These are phyloP conservation scores for Kodamaea nitidulidarum DNA, from an alignment of 805 yeast species.

Conservation along the genomic window DNA sequence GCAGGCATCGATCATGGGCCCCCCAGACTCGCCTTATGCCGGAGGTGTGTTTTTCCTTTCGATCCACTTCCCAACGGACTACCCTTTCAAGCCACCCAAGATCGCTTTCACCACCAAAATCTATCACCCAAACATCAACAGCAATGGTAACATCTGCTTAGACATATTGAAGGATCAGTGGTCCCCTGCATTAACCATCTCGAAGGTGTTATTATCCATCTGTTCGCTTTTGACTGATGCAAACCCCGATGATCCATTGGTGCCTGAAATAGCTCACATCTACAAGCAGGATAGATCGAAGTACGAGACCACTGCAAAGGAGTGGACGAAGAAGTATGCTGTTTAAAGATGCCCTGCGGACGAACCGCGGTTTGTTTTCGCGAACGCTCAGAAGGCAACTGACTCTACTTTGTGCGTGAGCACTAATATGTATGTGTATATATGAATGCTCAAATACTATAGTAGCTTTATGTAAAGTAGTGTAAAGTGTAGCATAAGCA, in stretches of 20 bases:
- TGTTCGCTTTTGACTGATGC: slow-evolving; percentile 97
- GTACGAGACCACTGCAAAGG: slow-evolving; percentile 95
- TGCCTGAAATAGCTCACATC: slow-evolving; percentile 95
- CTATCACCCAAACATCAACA: slow-evolving; percentile 95
- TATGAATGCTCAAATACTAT: not conserved
- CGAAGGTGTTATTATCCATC: slow-evolving; percentile 90
- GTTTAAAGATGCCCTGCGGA: slow-evolving; percentile 41
- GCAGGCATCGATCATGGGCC: slow-evolving; percentile 99
- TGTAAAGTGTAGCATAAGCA: too few relatives aligned
- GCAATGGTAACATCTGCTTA: slow-evolving; percentile 92
- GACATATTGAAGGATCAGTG: slow-evolving; percentile 97
- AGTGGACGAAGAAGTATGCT: slow-evolving; percentile 98
- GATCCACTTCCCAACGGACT: slow-evolving; percentile 97
- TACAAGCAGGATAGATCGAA: slow-evolving; percentile 91
- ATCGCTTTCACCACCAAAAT: slow-evolving; percentile 84
- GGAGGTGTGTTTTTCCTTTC: slow-evolving; percentile 95
- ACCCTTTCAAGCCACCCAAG: slow-evolving; percentile 98
- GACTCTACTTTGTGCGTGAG: not conserved
- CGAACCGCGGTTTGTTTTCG: not conserved
- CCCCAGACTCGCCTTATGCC: slow-evolving; percentile 83
- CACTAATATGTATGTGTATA: not conserved
- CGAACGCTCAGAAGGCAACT: not conserved
- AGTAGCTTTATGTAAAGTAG: not conserved
- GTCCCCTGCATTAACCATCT: slow-evolving; percentile 97
- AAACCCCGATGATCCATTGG: slow-evolving; percentile 97